These are phyloP conservation scores for Zea mays DNA, from an alignment of 176 grass and related monocot species.

Conservation along the genomic window DNA sequence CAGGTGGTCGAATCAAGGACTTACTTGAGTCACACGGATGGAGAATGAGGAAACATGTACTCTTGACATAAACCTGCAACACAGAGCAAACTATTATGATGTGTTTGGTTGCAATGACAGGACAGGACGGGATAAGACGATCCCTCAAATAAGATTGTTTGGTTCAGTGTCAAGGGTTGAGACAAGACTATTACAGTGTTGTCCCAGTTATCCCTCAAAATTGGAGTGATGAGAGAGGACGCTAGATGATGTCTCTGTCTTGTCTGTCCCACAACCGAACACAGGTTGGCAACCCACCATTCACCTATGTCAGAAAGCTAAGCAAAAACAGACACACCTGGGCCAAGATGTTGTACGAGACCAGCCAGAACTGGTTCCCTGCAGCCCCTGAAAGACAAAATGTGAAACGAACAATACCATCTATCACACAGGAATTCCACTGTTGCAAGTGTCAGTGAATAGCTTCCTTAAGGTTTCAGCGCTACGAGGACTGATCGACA, in stretches of 20 bases:
- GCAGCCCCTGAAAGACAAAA: conserved; percentile 38
- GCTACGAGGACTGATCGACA: conserved; percentile 19
- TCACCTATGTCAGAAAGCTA: background rate
- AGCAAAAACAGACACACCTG: conserved; percentile 54
- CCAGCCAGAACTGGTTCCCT: conserved; percentile 64
- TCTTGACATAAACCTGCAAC: conserved; percentile 87
- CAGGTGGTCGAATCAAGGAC: conserved; percentile 5
- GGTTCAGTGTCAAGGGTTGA: too few relatives aligned
- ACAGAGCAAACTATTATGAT: background rate
- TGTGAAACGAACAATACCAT: background rate
- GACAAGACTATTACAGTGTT: too few relatives aligned
- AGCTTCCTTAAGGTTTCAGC: background rate
- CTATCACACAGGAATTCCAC: background rate
- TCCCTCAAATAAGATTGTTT: too few relatives aligned
- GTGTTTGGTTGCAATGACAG: too few relatives aligned
- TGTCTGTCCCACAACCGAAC: too few relatives aligned
- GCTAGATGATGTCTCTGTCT: too few relatives aligned
- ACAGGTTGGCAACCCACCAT: background rate
- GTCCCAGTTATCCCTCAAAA: too few relatives aligned
- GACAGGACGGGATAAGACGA: too few relatives aligned
- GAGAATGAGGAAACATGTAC: conserved; percentile 74
- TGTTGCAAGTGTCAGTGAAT: background rate
- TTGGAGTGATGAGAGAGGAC: too few relatives aligned
- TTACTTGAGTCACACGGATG: conserved; percentile 96
- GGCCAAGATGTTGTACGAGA: conserved; percentile 93